These are phyloP conservation scores for Parietichytrium sp. DNA, from an alignment of 108 stramenopile species.

Conservation along the genomic window DNA sequence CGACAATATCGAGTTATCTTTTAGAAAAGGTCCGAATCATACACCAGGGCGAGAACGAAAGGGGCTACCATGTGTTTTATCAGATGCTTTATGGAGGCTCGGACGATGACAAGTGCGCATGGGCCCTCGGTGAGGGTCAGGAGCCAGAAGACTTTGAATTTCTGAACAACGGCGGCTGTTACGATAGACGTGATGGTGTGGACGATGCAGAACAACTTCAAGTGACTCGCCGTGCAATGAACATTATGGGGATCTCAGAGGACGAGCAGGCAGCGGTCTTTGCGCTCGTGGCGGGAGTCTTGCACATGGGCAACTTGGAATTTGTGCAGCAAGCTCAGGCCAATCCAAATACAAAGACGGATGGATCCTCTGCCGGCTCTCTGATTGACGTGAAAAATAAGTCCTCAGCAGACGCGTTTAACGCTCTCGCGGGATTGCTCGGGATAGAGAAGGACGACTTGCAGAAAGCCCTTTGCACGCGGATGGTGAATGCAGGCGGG, in stretches of 20 bases:
- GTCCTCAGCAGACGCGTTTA: conserved; percentile 42
- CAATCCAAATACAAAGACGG: neutral
- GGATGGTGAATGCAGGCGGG: conserved; percentile 20
- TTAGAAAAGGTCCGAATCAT: conserved; percentile 34
- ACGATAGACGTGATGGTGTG: conserved; percentile 73
- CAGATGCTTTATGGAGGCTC: conserved; percentile 33
- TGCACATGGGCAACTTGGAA: conserved; percentile 43
- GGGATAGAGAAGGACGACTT: conserved; percentile 45
- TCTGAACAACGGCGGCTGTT: neutral
- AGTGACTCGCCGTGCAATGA: neutral
- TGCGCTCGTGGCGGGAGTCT: conserved; percentile 49
- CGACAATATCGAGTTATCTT: conserved; percentile 47
- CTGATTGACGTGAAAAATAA: neutral
- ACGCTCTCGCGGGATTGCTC: conserved; percentile 50
- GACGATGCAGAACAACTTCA: conserved; percentile 68
- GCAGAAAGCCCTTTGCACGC: conserved; percentile 37
- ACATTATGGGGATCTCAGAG: conserved; percentile 22
- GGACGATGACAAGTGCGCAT: conserved; percentile 50
- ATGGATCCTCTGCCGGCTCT: neutral
- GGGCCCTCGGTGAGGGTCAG: conserved; percentile 31
- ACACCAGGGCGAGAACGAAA: conserved; percentile 18
- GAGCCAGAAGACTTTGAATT: conserved; percentile 52
- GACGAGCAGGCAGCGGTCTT: conserved; percentile 41
- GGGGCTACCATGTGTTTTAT: conserved; percentile 38
- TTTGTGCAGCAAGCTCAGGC: conserved; percentile 45